A percentile compares a stretch with the other conserved stretches of the same genome.
phyloP scores from a whole-genome alignment of 139 green algal genomes.

The Tetratostichococcus sp. region DNA sequence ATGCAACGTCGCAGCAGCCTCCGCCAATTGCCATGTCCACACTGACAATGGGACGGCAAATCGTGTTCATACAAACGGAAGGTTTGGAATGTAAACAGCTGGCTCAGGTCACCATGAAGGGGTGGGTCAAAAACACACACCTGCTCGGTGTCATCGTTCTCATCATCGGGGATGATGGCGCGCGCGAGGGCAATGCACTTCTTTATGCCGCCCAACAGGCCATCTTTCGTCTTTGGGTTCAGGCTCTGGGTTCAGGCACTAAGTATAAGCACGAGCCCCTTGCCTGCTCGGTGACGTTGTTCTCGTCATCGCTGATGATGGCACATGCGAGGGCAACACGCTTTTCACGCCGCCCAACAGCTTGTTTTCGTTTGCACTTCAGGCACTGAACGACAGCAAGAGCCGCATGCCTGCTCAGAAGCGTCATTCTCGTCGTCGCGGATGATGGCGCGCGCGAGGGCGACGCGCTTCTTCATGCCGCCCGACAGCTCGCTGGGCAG shows the following conservation, averaged over 20 bases:
- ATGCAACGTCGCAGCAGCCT: too few relatives aligned
- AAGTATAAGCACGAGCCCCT: not conserved
- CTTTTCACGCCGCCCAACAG: slow-evolving; percentile 99
- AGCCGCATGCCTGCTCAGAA: slow-evolving; percentile 40
- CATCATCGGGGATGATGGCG: slow-evolving; percentile 55
- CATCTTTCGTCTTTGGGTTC: too few relatives aligned
- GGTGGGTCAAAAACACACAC: too few relatives aligned
- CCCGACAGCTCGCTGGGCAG: slow-evolving; percentile 91
- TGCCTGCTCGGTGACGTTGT: slow-evolving; percentile 47
- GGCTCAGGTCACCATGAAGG: too few relatives aligned
- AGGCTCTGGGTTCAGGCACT: too few relatives aligned
- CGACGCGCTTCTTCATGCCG: slow-evolving; percentile 99
- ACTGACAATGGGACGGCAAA: too few relatives aligned
- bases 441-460: slow-evolving; percentile 85
- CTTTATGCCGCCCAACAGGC: slow-evolving; percentile 92
- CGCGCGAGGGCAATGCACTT: slow-evolving; percentile 92
- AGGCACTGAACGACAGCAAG: not conserved
- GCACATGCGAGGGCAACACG: slow-evolving; percentile 90
- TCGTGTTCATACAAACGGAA: too few relatives aligned
- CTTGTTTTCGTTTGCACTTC: slow-evolving; percentile 47
- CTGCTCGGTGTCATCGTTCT: slow-evolving; percentile 36
- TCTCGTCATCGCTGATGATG: slow-evolving; percentile 55
- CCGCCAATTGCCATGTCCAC: too few relatives aligned
- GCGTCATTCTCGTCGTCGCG: slow-evolving; percentile 32
- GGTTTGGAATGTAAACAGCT: too few relatives aligned